phyloP scores from a whole-genome alignment of 305 asterid species.

The Fraxinus latifolia region DNA sequence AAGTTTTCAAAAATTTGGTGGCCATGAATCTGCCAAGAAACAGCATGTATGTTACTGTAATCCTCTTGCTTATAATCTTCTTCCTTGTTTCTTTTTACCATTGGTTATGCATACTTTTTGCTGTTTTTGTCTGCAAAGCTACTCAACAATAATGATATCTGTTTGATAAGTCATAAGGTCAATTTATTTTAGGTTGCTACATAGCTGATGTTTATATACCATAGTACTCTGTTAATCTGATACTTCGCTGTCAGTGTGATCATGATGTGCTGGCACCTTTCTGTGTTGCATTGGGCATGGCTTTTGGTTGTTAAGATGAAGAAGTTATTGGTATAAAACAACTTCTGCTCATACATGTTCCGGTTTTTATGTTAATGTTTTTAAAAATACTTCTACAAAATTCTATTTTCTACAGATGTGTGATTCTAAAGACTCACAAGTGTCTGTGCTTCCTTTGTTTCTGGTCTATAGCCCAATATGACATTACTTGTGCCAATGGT shows the following conservation, averaged over 20 bases:
- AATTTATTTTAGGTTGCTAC: constrained; percentile 12
- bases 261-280: not conserved
- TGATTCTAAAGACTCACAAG: not conserved
- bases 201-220: constrained; percentile 6
- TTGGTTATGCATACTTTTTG: constrained; percentile 9
- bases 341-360: not conserved
- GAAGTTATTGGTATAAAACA: not conserved
- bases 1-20: constrained; percentile 86
- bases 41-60: constrained; percentile 77
- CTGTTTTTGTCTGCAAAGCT: constrained; percentile 4
- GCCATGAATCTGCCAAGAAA: constrained; percentile 98
- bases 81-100: constrained; percentile 12
- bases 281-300: not conserved
- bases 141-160: not conserved
- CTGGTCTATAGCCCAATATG: not conserved
- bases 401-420: not conserved
- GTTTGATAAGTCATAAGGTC: constrained; percentile 4
- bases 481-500: not conserved
- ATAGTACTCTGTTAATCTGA: constrained; percentile 3
- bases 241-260: not conserved
- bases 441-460: not conserved
- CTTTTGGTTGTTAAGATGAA: not conserved
- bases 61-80: constrained; percentile 23
- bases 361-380: not conserved
- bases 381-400: not conserved